phyloP scores from a whole-genome alignment of 306 rosid species.

The Castanea sativa region DNA sequence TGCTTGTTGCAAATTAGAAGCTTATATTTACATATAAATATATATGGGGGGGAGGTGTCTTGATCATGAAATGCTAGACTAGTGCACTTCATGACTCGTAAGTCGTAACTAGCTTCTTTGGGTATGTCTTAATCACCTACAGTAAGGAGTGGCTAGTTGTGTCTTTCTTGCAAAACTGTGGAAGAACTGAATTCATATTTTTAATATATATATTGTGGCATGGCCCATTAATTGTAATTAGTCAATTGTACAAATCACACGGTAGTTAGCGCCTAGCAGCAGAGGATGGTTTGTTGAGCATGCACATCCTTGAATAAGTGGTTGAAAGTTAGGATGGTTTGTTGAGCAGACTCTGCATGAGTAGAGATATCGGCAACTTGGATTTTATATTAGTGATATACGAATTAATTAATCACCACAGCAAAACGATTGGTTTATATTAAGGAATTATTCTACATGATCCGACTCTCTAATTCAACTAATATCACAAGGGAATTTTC shows the following conservation, averaged over 20 bases:
- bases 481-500: not conserved
- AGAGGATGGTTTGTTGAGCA: too few relatives aligned
- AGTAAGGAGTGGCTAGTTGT: too few relatives aligned
- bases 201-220: not conserved
- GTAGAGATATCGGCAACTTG: not conserved
- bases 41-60: too few relatives aligned
- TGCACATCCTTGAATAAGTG: not conserved
- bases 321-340: conserved; percentile 1
- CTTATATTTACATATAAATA: not conserved
- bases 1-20: not conserved
- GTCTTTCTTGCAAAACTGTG: too few relatives aligned
- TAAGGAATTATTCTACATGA: not conserved
- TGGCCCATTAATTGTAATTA: not conserved
- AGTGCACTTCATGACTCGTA: not conserved
- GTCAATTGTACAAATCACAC: not conserved
- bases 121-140: too few relatives aligned
- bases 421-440: not conserved
- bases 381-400: not conserved
- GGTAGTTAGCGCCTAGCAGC: not conserved
- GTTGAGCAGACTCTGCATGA: conserved; percentile 1
- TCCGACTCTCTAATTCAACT: not conserved
- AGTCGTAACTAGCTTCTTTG: too few relatives aligned
- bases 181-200: too few relatives aligned
- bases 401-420: not conserved
- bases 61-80: not conserved